Percentiles rank a stretch among this genome's conserved stretches.
These are phyloP conservation scores for Hanseniaspora pseudoguilliermondii DNA, from an alignment of 805 yeast genomes.

Conservation along the genomic window DNA sequence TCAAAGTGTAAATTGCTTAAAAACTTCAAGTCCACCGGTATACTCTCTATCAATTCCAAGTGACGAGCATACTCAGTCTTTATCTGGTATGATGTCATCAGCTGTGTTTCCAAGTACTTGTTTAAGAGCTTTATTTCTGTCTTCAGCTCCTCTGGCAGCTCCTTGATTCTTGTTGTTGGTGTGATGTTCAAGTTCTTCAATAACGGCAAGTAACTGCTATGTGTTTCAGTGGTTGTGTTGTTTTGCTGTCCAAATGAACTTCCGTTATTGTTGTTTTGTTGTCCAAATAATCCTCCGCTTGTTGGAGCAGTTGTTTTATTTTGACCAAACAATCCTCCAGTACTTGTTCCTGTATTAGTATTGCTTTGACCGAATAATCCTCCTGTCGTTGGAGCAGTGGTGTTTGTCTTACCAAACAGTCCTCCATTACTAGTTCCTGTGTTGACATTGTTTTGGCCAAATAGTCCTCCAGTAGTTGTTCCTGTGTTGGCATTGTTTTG, in stretches of 20 bases:
- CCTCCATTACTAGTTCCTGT: conserved; percentile 15
- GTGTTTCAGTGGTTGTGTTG: not conserved
- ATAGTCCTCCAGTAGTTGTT: conserved; percentile 28
- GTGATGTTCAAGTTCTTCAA: conserved; percentile 41
- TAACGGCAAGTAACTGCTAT: conserved; percentile 30
- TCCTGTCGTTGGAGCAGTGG: not conserved
- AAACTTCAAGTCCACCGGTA: conserved; percentile 60
- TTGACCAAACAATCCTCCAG: not conserved
- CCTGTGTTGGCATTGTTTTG: conserved; percentile 18
- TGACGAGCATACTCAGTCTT: conserved; percentile 52
- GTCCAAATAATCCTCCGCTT: not conserved
- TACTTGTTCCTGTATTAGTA: not conserved
- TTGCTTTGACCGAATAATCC: not conserved
- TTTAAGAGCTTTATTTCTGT: conserved; percentile 59
- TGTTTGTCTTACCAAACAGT: conserved; percentile 17
- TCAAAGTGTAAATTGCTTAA: conserved; percentile 48
- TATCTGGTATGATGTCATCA: conserved; percentile 55
- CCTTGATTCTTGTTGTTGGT: conserved; percentile 64
- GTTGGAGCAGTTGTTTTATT: not conserved
- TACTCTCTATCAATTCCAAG: conserved; percentile 48
- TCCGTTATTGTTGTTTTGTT: not conserved
- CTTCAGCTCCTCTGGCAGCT: conserved; percentile 58
- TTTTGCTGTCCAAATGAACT: conserved; percentile 19
- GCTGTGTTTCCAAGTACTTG: conserved; percentile 60
- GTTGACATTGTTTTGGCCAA: conserved; percentile 29